These are phyloP conservation scores for Dictyostelium purpureum DNA, from an alignment of 78 protist genomes.

Conservation along the genomic window DNA sequence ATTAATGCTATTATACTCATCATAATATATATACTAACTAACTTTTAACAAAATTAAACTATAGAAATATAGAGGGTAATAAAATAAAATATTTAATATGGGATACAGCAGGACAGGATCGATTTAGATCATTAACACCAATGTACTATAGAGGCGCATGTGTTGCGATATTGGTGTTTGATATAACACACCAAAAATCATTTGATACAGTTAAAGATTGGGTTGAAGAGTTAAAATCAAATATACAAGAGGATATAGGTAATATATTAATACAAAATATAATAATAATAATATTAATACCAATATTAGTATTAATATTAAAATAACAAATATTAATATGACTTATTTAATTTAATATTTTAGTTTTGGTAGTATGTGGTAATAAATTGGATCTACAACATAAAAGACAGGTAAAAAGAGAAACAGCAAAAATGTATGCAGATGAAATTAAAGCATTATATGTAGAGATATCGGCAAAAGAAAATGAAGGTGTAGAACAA, in stretches of 20 bases:
- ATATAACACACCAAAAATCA: conserved; percentile 17
- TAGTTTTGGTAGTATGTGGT: conserved; percentile 69
- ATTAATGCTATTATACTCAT: neutral
- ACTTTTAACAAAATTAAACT: neutral
- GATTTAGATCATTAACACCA: conserved; percentile 72
- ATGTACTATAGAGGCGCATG: conserved; percentile 70
- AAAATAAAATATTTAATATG: conserved; percentile 63
- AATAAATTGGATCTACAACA: conserved; percentile 48
- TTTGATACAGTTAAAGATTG: conserved; percentile 66
- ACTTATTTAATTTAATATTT: neutral
- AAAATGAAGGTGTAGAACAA: conserved; percentile 15
- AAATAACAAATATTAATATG: neutral
- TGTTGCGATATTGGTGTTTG: conserved; percentile 77
- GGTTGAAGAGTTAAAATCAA: conserved; percentile 77
- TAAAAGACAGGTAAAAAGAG: conserved; percentile 35
- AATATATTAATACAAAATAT: no score
- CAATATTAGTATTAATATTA: neutral
- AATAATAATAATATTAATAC: neutral
- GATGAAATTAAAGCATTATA: conserved; percentile 54
- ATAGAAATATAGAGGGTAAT: conserved; percentile 46
- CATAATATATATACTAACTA: neutral
- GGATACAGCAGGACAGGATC: conserved; percentile 84
- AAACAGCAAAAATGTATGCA: conserved; percentile 44
- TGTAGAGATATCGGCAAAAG: conserved; percentile 57
- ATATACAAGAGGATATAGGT: conserved; percentile 71